Base-by-base conservation (phyloP, 164 flowering plant species). In the Vitis riparia region DNA sequence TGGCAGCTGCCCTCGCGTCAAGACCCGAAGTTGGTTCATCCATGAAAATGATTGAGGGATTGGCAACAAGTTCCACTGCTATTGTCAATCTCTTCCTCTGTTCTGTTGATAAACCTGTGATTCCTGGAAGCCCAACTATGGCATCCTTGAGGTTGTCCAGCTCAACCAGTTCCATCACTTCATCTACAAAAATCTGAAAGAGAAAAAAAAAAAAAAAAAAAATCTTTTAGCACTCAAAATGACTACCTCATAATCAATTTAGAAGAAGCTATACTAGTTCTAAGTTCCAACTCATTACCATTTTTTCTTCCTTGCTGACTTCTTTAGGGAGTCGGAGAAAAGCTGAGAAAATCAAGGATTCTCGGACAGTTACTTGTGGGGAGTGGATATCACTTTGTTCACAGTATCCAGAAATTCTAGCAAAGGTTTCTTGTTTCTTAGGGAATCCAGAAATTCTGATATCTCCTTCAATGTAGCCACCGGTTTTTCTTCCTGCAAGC, bases 11-110 rank as follows among this genome's bases (percentile, higher is more conserved):
- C 71, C 99, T 79, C 11, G 99, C 99, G 79, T 95, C 99, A 47
- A 95, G 93, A 23, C 99, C 99, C 1, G 99, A 91, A 37, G 99
- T 95, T 44, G 99, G 99, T 71, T 95, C 99, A 70, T 95, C 99
- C 99, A 93, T 93, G 84, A 95, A 95, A 57, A 93, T 90, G 75
- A 95, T 93, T 7, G 99, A 93, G 30, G 99, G 99, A 74, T 95
- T 95, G 1, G 99, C 99, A 57, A 95, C 99, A 29, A 95, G 94
- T 73, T 95, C 98, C 44, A 95, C 98, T 5, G 99, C 98, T 23
- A 95, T 95, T 10, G 98, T 93, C 73, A 95, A 69, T 19, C 99
- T 82, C 80, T 95, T 95, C 71, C 99, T 84, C 67, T 95, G 98
- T 73, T 95, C 99, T 7, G 97, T 95, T 66, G 99, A 95, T 69